These are phyloP conservation scores for Ochromonas danica DNA, from an alignment of 108 stramenopile species.

Conservation along the genomic window DNA sequence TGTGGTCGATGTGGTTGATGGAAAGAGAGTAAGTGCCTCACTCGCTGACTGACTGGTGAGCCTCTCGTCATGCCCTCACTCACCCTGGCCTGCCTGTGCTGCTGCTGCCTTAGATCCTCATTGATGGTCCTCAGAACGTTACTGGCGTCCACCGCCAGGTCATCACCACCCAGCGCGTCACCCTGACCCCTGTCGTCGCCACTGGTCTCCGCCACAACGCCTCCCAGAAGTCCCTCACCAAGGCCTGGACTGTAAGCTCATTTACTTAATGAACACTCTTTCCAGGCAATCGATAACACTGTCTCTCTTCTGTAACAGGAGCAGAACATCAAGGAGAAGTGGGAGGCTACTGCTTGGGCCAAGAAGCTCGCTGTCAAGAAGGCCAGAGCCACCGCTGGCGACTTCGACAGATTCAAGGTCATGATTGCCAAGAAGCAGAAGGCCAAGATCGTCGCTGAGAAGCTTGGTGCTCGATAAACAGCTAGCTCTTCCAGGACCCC, in stretches of 20 bases:
- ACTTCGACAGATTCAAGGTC: constrained; percentile 98
- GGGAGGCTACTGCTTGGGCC: constrained; percentile 87
- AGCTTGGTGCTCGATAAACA: too few species aligned
- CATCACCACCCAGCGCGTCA: constrained; percentile 83
- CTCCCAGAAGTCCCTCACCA: constrained; percentile 75
- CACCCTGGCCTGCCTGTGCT: background rate
- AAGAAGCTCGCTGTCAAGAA: constrained; percentile 86
- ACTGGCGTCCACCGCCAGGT: constrained; percentile 92
- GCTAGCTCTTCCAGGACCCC: too few species aligned
- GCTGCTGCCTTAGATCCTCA: constrained; percentile 62
- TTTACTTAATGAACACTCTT: background rate
- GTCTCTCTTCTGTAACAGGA: constrained; percentile 64
- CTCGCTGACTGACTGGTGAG: too few species aligned
- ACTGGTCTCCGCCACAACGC: constrained; percentile 72
- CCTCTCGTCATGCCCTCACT: background rate
- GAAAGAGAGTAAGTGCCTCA: constrained; percentile 73
- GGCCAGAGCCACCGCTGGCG: constrained; percentile 72
- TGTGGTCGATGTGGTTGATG: constrained; percentile 95
- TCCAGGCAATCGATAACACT: background rate
- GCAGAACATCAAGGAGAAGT: constrained; percentile 74
- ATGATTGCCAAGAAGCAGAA: constrained; percentile 92
- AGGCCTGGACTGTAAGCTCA: constrained; percentile 66
- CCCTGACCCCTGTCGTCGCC: constrained; percentile 77
- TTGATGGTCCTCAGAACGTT: constrained; percentile 75
- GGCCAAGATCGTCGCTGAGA: constrained; percentile 77